Percentiles rank a stretch among this genome's conserved stretches.
Evolutionary conservation across 257 asterid species (phyloP).

Genomic region (Solanum neorickii): DNA sequence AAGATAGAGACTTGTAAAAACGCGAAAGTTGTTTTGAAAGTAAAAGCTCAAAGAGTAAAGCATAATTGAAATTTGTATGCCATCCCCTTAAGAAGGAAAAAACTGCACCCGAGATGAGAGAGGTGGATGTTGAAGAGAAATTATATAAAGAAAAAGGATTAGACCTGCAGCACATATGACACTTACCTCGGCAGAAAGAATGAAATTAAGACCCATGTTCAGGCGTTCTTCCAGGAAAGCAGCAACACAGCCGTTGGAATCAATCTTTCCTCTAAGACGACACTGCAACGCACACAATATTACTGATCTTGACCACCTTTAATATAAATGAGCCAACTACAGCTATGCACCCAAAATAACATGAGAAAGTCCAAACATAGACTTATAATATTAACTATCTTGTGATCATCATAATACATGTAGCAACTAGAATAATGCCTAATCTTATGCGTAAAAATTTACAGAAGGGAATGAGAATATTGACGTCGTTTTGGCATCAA

Average conservation of each 20-base stretch:
- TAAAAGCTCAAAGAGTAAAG: background rate
- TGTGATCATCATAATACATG: background rate
- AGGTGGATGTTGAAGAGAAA: background rate
- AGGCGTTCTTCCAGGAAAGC: slow-evolving; percentile 13
- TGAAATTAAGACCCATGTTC: slow-evolving; percentile 9
- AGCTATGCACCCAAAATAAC: background rate
- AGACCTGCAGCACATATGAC: background rate
- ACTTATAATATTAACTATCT: background rate
- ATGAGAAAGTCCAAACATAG: background rate
- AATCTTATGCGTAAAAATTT: background rate
- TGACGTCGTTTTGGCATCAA: background rate
- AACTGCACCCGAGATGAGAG: background rate
- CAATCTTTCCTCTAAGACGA: slow-evolving; percentile 13
- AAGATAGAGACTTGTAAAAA: background rate
- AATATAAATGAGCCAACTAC: background rate
- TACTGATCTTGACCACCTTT: background rate
- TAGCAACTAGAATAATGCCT: background rate
- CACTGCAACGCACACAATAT: background rate
- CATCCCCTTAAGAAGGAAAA: background rate
- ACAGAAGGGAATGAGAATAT: background rate
- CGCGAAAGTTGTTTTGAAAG: background rate
- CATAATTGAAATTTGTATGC: background rate
- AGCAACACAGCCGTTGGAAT: slow-evolving; percentile 8
- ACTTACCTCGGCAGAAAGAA: slow-evolving; percentile 10
- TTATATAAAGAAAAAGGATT: background rate